Evolutionary conservation across 2,329 filamentous ascomycete genomes (phyloP).

Genomic region (Xylariaceae sp.): DNA sequence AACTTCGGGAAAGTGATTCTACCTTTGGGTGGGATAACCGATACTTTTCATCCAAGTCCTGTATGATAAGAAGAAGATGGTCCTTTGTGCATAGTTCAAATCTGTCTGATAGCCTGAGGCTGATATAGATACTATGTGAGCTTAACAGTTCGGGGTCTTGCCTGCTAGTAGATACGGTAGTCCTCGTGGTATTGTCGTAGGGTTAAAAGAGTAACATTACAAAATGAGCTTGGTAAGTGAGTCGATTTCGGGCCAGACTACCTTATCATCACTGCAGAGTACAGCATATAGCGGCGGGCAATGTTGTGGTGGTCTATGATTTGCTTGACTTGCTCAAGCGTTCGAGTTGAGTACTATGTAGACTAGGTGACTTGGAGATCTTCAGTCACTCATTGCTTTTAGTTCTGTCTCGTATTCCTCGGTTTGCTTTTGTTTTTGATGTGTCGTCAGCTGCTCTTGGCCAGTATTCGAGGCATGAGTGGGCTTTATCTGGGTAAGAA

Average conservation of each 20-base stretch:
- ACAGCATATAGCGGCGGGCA: too few species aligned
- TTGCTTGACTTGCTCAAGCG: neutral
- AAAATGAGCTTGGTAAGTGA: neutral
- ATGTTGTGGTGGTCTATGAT: neutral
- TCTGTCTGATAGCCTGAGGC: too few species aligned
- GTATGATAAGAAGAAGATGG: neutral
- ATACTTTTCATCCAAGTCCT: too few species aligned
- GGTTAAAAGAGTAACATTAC: neutral
- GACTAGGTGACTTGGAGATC: neutral
- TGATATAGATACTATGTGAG: too few species aligned
- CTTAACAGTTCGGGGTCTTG: too few species aligned
- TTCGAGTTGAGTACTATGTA: neutral
- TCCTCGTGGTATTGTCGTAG: too few species aligned
- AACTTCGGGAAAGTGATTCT: too few species aligned
- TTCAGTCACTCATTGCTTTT: neutral
- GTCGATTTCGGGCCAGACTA: neutral
- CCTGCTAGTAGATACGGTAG: too few species aligned
- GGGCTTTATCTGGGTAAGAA: neutral
- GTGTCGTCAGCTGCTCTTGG: neutral
- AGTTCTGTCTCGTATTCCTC: neutral
- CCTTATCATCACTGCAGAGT: too few species aligned
- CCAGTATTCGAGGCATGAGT: neutral
- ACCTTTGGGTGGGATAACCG: too few species aligned
- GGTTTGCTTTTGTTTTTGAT: neutral
- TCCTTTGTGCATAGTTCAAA: too few species aligned